Evolutionary conservation across 1,284 basidiomycete species (phyloP), one percentile per base, ranked within the genome.

Genomic region (Rhodotorula glutinis): DNA sequence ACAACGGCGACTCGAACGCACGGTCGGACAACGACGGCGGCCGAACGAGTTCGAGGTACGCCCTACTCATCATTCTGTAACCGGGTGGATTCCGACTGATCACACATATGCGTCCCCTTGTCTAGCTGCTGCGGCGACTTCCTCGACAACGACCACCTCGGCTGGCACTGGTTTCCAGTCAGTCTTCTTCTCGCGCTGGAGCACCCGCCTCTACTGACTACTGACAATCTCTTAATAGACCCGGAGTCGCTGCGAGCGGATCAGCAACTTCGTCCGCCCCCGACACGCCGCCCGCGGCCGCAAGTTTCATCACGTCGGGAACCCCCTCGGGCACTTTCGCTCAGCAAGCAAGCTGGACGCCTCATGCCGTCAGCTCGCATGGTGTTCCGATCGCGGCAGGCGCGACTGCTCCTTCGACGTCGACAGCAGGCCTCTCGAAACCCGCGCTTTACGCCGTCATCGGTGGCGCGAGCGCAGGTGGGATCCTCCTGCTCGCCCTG

Each of bases 391-490:
- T 8, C 21, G 41, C 43, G 5, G 54, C 41, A 30, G 21, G 44
- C 0, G 16, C 46, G 9, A 9, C 60, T 1, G 29, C 33, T 25
- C 10, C 46, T 1, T 23, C 33, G 23, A n/a, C 38, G 4, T 19
- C 51, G n/a, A 47, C 61, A 30, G 33, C 7, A 38, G 38, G 51
- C 25, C 46, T 67, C 14, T 57, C 60, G 23, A 33, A 63, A 19
- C 38, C 46, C 10, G 65, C 70, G 9, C 19, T 72, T 10, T 55
- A 58, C 54, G 70, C 57, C 7, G 69, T 72, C 57, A 65, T 65
- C n/a, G 64, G 62, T 1, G 70, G 65, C 27, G 67, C 30, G 3
- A 57, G 57, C 3, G 70, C 54, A 0, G 52, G 27, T 0, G 67
- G 44, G 19, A 44, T 67, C 13, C 25, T 57, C 16, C 29, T 72